Conservation (phyloP, 1,284 basidiomycete species). For the Ustilago trichophora region DNA sequence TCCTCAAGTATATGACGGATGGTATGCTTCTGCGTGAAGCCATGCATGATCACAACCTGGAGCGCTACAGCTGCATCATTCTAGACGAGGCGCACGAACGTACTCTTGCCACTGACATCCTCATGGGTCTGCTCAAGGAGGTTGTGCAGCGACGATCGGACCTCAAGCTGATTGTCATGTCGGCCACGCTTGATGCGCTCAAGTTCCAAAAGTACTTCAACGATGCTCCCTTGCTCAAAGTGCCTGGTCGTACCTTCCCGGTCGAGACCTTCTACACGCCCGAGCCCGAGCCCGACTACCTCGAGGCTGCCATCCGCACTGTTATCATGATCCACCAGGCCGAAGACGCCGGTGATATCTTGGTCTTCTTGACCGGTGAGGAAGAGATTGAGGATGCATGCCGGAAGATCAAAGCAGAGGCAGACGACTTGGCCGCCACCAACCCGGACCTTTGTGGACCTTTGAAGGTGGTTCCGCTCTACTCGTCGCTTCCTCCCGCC, state of each 20-base stretch:
- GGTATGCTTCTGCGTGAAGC: slow-evolving; percentile 95
- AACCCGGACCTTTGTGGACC: slow-evolving; percentile 71
- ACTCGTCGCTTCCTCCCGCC: slow-evolving; percentile 88
- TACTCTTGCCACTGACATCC: slow-evolving; percentile 95
- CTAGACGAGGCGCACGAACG: slow-evolving; percentile 99
- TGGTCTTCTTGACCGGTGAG: slow-evolving; percentile 96
- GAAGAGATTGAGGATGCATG: slow-evolving; percentile 99
- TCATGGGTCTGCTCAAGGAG: slow-evolving; percentile 86
- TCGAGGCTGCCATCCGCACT: slow-evolving; percentile 95
- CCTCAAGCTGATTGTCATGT: slow-evolving; percentile 98
- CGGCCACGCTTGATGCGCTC: slow-evolving; percentile 92
- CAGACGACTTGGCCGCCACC: slow-evolving; percentile 55
- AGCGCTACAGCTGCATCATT: slow-evolving; percentile 94
- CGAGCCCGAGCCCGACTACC: slow-evolving; percentile 94
- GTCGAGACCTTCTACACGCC: slow-evolving; percentile 95
- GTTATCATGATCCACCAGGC: slow-evolving; percentile 97
- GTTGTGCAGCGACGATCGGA: slow-evolving; percentile 84
- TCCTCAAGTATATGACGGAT: slow-evolving; percentile 87
- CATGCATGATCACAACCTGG: slow-evolving; percentile 91
- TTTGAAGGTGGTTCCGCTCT: slow-evolving; percentile 86
- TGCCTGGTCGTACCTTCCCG: slow-evolving; percentile 94
- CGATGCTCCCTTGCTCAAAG: slow-evolving; percentile 90
- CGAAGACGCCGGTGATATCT: slow-evolving; percentile 90
- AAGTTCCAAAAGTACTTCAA: slow-evolving; percentile 98
- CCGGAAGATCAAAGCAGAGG: slow-evolving; percentile 86